phyloP scores from a whole-genome alignment of 495 filamentous ascomycete genomes.

The Daldinia vernicosa region DNA sequence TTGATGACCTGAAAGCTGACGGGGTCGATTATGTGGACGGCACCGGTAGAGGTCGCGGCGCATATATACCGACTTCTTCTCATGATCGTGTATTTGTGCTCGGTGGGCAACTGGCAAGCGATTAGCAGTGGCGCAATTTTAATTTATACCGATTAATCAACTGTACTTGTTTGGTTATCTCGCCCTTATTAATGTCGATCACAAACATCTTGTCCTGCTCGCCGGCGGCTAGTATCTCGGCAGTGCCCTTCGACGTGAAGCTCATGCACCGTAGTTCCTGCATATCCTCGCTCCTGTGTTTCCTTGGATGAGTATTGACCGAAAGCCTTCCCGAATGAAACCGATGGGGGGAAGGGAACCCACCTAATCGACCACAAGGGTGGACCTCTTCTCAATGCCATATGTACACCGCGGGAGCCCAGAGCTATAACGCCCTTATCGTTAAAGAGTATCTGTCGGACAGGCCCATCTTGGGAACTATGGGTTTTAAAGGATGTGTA shows the following conservation, averaged over 20 bases:
- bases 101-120: slow-evolving; percentile 66
- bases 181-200: slow-evolving; percentile 87
- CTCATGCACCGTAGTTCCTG: slow-evolving; percentile 89
- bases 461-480: slow-evolving; percentile 69
- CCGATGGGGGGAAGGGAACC: slow-evolving; percentile 20
- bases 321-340: background rate
- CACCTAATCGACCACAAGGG: slow-evolving; percentile 86
- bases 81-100: slow-evolving; percentile 86
- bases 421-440: slow-evolving; percentile 87
- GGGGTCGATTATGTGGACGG: slow-evolving; percentile 85
- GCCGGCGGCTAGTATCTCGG: slow-evolving; percentile 86
- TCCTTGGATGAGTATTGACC: slow-evolving; percentile 14
- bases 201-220: slow-evolving; percentile 87
- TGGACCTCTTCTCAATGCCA: slow-evolving; percentile 79
- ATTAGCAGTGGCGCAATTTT: slow-evolving; percentile 27
- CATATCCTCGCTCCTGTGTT: slow-evolving; percentile 74
- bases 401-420: slow-evolving; percentile 80
- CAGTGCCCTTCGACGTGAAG: slow-evolving; percentile 83
- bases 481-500: slow-evolving; percentile 78
- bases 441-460: slow-evolving; percentile 84
- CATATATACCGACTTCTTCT: slow-evolving; percentile 89
- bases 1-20: slow-evolving; percentile 78
- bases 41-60: slow-evolving; percentile 84
- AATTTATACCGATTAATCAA: background rate
- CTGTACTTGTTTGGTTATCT: slow-evolving; percentile 72